Percentiles rank a stretch among this genome's conserved stretches.
phyloP scores from a whole-genome alignment of 768 basidiomycete genomes.

The Rhodotorula taiwanensis region DNA sequence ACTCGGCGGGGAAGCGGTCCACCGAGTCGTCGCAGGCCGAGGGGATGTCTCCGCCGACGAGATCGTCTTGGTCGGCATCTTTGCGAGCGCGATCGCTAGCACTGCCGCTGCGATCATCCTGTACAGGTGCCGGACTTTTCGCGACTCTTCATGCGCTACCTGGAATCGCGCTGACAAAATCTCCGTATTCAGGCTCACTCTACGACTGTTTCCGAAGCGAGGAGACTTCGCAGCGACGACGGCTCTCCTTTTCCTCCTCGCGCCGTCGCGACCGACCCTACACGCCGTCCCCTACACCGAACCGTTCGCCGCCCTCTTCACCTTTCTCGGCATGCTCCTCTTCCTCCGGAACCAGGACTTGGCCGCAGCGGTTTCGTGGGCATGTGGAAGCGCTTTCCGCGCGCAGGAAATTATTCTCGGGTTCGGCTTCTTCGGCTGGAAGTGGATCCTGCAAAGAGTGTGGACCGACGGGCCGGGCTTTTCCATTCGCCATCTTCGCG shows the following conservation, averaged over 20 bases:
- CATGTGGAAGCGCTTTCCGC: conserved; percentile 60
- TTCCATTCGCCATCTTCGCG: neutral
- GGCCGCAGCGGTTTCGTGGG: conserved; percentile 57
- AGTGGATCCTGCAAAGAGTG: conserved; percentile 55
- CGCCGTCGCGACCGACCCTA: conserved; percentile 70
- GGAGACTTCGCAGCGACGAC: conserved; percentile 57
- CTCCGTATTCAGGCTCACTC: conserved; percentile 53
- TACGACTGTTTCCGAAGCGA: conserved; percentile 43
- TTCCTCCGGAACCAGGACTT: neutral
- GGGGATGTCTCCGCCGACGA: neutral
- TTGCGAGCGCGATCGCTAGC: conserved; percentile 37
- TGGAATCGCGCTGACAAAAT: too few species aligned
- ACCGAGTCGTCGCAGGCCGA: neutral
- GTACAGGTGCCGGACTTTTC: conserved; percentile 41
- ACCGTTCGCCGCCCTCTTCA: conserved; percentile 74
- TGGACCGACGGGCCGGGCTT: conserved; percentile 14
- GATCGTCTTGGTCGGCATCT: conserved; percentile 15
- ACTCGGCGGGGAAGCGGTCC: conserved; percentile 29
- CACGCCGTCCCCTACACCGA: conserved; percentile 71
- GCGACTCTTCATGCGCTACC: too few species aligned
- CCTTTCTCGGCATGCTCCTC: conserved; percentile 58
- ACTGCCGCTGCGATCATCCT: conserved; percentile 41
- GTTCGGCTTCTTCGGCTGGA: conserved; percentile 71
- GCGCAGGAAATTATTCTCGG: conserved; percentile 69
- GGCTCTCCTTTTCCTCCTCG: conserved; percentile 63